These are phyloP conservation scores for Coprinopsis cinerea DNA, from an alignment of 768 basidiomycete species.

Conservation along the genomic window DNA sequence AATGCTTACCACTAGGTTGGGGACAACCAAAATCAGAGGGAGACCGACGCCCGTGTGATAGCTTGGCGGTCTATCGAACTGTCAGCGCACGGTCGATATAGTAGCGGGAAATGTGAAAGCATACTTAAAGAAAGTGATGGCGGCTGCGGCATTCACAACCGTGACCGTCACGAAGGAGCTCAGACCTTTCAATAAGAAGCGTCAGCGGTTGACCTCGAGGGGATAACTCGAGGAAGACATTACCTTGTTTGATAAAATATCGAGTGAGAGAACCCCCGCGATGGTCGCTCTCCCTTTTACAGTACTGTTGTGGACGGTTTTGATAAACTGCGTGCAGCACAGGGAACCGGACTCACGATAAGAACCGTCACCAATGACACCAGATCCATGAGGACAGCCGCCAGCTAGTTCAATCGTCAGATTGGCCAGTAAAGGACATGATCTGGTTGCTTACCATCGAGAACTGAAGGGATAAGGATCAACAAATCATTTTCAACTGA, in stretches of 20 bases:
- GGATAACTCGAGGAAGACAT: neutral
- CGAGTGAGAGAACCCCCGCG: slow-evolving; percentile 13
- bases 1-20: slow-evolving; percentile 33
- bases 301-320: slow-evolving; percentile 20
- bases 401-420: slow-evolving; percentile 19
- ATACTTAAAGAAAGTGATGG: slow-evolving; percentile 30
- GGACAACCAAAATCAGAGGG: slow-evolving; percentile 29
- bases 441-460: slow-evolving; percentile 17
- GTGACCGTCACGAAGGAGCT: slow-evolving; percentile 26
- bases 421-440: neutral
- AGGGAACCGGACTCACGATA: slow-evolving; percentile 20
- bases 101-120: slow-evolving; percentile 3
- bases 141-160: slow-evolving; percentile 26
- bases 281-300: slow-evolving; percentile 18
- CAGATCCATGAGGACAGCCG: slow-evolving; percentile 35
- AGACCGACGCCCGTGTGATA: slow-evolving; percentile 31
- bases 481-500: neutral
- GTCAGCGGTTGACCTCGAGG: neutral
- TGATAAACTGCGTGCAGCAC: neutral
- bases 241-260: slow-evolving; percentile 35
- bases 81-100: neutral
- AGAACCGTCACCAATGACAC: slow-evolving; percentile 29
- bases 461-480: slow-evolving; percentile 9
- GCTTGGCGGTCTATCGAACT: slow-evolving; percentile 21
- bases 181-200: slow-evolving; percentile 21